Base-by-base conservation (phyloP, 495 filamentous ascomycete species). In the Podospora comata region DNA sequence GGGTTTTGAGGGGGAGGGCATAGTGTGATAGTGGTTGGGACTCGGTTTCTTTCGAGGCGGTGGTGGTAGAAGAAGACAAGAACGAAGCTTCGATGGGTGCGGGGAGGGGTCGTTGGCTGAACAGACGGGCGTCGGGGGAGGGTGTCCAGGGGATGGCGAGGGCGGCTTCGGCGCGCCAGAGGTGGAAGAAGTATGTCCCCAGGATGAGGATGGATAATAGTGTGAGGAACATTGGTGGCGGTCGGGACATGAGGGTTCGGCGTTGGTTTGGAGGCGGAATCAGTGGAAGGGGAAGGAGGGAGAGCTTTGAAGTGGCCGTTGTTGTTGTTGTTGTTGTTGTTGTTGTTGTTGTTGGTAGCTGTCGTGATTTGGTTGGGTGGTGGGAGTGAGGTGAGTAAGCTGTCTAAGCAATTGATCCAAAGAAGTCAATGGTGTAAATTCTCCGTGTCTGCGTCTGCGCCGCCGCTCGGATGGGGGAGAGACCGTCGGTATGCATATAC, bases 1-100 rank as follows among this genome's bases (percentile, higher is more conserved):
- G 68, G 1, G 86, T 85, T 54, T 78, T 80, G 23, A 89, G 79
- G 11, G 86, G 86, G 19, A 85, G 80, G 55, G 70, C 60, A 72
- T 81, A 83, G 39, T 11, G 3, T 2, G 39, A 48, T 3, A 48
- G 6, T 3, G 39, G 15, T 2, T 48, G 9, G 15, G 39, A 48
- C 3, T 48, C 39, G 39, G 39, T 13, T 48, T 48, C 13, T 48
- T 48, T 48, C 0, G 13, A 6, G 39, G 39, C 39, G 4, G 53
- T 18, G 7, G 56, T 34, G n/a, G 23, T 23, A 23, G 23, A 23
- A 23, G 76, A 77, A 16, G 76, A 68, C 66, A 82, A 78, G 65
- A 79, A 79, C 20, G 77, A 74, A 61, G 74, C 65, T 62, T 79
- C 72, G 34, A 72, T 72, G 32, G 82, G 81, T 16, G 78, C 75